phyloP scores from a whole-genome alignment of 768 basidiomycete genomes.

The Tulasnella sp. region DNA sequence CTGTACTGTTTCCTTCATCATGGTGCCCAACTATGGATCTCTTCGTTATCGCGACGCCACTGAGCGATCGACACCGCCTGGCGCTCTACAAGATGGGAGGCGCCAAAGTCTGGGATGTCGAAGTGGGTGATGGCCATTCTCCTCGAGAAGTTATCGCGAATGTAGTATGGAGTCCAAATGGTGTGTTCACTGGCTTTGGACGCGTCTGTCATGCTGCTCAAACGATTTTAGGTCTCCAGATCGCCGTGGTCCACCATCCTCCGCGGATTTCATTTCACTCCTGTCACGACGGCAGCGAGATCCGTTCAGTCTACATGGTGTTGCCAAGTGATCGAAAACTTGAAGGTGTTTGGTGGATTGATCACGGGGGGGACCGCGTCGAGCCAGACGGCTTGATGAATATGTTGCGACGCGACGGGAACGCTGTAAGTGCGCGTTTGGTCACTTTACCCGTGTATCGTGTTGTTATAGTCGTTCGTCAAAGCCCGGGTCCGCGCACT shows the following conservation, averaged over 20 bases:
- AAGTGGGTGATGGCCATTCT: conserved; percentile 33
- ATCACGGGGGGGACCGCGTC: conserved; percentile 16
- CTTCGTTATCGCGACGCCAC: conserved; percentile 5
- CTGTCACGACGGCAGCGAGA: conserved; percentile 57
- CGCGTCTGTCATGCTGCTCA: conserved; percentile 30
- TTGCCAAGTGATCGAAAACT: not conserved
- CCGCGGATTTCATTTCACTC: conserved; percentile 60
- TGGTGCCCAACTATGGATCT: conserved; percentile 18
- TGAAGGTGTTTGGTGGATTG: conserved; percentile 25
- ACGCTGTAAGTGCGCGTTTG: conserved; percentile 15
- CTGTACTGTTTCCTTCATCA: conserved; percentile 8
- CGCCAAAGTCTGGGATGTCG: conserved; percentile 70
- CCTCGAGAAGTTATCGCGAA: conserved; percentile 40
- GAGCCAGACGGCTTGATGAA: conserved; percentile 1
- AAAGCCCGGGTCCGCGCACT: conserved; percentile 68
- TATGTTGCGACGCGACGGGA: conserved; percentile 16
- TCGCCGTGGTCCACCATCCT: conserved; percentile 61
- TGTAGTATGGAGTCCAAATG: conserved; percentile 73
- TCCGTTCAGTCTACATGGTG: conserved; percentile 30
- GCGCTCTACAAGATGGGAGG: conserved; percentile 69
- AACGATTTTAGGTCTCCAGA: conserved; percentile 33
- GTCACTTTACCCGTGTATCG: conserved; percentile 45
- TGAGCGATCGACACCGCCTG: conserved; percentile 7
- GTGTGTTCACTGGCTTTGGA: conserved; percentile 30
- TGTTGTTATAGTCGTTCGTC: conserved; percentile 42